Evolutionary conservation across 495 filamentous ascomycete genomes (phyloP), one percentile per base, ranked within the genome.

Genomic region (Apiosordaria backusii): DNA sequence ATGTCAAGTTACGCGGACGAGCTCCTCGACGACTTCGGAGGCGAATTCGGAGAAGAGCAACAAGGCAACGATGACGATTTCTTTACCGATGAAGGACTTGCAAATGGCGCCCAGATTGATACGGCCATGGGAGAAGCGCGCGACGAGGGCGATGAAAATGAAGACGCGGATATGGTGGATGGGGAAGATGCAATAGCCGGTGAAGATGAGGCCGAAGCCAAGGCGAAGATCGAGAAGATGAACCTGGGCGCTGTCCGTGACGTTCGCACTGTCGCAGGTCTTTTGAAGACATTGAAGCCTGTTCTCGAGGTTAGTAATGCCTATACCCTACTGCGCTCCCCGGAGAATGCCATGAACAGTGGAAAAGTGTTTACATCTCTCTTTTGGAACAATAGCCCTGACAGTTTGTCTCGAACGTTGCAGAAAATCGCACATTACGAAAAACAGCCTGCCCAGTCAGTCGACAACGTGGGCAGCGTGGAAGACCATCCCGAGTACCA

Each of bases 401-500:
- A 90, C 86, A 77, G 73, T 79, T 74, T 77, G 73, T 74, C 68
- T 75, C 74, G 82, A 77, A 72, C 74, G 64, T 73, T 77, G 64
- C 80, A 92, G 88, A 86, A 90, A 87, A 92, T 95, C 79, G 82
- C 84, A 67, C 79, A 91, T 66, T 92, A 86, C 78, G 86, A 92
- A 73, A 83, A 81, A 18, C 81, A 89, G 65, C 88, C 89, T 5
- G 81, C 90, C n/a, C 82, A 86, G 63, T 81, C 84, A 81, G 65
- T 82, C 77, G 65, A 87, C 82, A 67, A 62, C 72, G 80, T 90
- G 63, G 91, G 91, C 72, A 89, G 86, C 21, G 85, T 93, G 68
- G 91, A 94, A 77, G 91, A 93, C 71, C 90, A 94, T 70, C 91
- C 91, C 29, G 92, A 95, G 71, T 95, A 94, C 75, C 86, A 91